phyloP scores from a whole-genome alignment of 495 filamentous ascomycete species.

The Penicillium desertorum region DNA sequence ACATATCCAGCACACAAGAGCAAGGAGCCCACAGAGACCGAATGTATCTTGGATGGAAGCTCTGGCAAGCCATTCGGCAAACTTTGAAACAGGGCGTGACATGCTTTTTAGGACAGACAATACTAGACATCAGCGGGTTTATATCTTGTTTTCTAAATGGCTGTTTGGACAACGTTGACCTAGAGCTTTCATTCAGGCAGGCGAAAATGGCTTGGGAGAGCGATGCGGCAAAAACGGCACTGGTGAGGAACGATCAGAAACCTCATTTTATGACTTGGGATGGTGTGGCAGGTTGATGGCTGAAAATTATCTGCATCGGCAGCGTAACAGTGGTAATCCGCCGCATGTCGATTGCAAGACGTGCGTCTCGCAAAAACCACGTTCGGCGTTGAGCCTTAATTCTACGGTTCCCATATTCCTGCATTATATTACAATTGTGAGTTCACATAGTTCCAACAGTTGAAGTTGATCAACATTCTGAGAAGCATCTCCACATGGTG shows the following conservation, averaged over 20 bases:
- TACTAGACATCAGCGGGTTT: too few relatives aligned
- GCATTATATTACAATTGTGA: background rate
- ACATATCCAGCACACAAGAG: background rate
- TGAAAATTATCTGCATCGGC: conserved; percentile 4
- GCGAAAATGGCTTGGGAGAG: too few relatives aligned
- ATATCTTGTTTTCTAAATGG: too few relatives aligned
- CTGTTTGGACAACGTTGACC: too few relatives aligned
- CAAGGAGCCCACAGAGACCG: conserved; percentile 2
- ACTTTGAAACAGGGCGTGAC: too few relatives aligned
- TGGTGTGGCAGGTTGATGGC: background rate
- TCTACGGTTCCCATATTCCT: background rate
- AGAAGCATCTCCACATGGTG: too few relatives aligned
- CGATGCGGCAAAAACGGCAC: too few relatives aligned
- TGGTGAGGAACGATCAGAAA: background rate
- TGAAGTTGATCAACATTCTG: too few relatives aligned
- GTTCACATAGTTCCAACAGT: too few relatives aligned
- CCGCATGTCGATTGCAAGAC: conserved; percentile 1
- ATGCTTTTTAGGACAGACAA: too few relatives aligned
- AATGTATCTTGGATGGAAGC: background rate
- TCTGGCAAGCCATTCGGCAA: too few relatives aligned
- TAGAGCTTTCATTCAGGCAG: too few relatives aligned
- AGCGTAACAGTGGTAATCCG: background rate
- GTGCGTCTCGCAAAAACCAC: background rate
- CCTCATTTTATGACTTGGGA: background rate
- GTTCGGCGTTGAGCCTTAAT: background rate